Base-by-base conservation (phyloP, 2,329 filamentous ascomycete species). In the Colletotrichum lini region DNA sequence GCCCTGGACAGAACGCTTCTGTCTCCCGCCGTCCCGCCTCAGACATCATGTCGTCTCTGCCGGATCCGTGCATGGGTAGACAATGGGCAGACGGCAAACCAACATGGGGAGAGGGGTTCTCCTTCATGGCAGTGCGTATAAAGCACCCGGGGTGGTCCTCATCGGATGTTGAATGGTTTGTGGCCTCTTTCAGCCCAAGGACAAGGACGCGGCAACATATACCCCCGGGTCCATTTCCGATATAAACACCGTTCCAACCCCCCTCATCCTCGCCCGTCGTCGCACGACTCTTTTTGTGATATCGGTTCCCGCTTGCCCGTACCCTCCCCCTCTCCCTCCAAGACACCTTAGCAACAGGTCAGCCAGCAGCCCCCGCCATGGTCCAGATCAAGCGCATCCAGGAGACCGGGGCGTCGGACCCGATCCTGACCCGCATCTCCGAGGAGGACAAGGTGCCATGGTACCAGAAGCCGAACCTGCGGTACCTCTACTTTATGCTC, bases 401-500 rank as follows among this genome's bases (percentile, higher is more conserved):
- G 21, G 72, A 70, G 62, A 62, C 70, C 65, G 72, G 65, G 58
- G 72, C 74, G 40, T 65, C 74, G 56, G 76, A 80, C 75, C 70
- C 79, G 70, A 56, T 81, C 67, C 75, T 81, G 72, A 80, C 79
- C 15, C 79, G 78, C 69, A 73, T 74, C 52, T 73, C 73, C 4
- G 72, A 79, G 70, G 80, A 82, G 75, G 83, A 84, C 73, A 83
- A 78, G 74, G 78, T 81, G 42, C 79, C 80, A 67, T 91, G 88
- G 87, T 90, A 85, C 80, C 84, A 83, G 75, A 91, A 91, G 78
- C 87, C 85, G 0, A 91, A 91, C 73, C 80, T 91, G 49, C 83
- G 88, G 64, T 77, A 76, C 21, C 81, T 91, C 47, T 91, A 91
- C 75, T 77, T 91, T 8, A 79, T 88, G 70, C 83, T 91, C 60